These are phyloP conservation scores for Mycena rebaudengoi DNA, from an alignment of 768 basidiomycete genomes.

Conservation along the genomic window DNA sequence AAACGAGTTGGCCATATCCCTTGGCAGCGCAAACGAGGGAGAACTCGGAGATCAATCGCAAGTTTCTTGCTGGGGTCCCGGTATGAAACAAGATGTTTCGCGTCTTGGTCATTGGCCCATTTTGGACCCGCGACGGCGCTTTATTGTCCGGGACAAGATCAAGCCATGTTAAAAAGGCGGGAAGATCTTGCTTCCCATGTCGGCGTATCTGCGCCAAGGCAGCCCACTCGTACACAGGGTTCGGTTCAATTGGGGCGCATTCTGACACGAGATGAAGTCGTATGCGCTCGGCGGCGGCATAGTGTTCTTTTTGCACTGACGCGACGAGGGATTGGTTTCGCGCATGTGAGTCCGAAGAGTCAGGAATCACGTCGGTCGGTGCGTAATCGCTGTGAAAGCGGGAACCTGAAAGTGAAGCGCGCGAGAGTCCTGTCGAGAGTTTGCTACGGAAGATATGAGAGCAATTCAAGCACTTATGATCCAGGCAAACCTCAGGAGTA, in stretches of 20 bases:
- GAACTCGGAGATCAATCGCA: slow-evolving; percentile 16
- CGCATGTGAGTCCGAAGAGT: not conserved
- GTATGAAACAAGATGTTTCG: slow-evolving; percentile 22
- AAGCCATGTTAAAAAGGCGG: slow-evolving; percentile 19
- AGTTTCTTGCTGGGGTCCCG: slow-evolving; percentile 18
- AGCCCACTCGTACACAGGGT: slow-evolving; percentile 20
- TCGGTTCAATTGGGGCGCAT: slow-evolving; percentile 1
- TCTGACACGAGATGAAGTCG: slow-evolving; percentile 8
- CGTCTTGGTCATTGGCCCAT: slow-evolving; percentile 21
- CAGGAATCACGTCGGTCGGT: too few species aligned
- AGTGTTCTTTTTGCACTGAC: slow-evolving; percentile 12
- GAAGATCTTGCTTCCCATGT: not conserved
- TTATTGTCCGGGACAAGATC: slow-evolving; percentile 23
- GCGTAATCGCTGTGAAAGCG: too few species aligned
- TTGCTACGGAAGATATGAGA: too few species aligned
- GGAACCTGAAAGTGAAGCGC: too few species aligned
- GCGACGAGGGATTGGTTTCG: slow-evolving; percentile 9
- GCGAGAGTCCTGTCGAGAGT: too few species aligned
- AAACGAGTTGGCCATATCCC: slow-evolving; percentile 22
- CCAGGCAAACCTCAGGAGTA: too few species aligned
- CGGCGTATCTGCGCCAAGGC: slow-evolving; percentile 20
- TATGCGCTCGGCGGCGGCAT: slow-evolving; percentile 14
- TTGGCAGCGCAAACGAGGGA: slow-evolving; percentile 23
- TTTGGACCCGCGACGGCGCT: slow-evolving; percentile 1
- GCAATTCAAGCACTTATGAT: too few species aligned